Evolutionary conservation across 306 rosid genomes (phyloP).

Genomic region (Oxytropis ochrocephala): DNA sequence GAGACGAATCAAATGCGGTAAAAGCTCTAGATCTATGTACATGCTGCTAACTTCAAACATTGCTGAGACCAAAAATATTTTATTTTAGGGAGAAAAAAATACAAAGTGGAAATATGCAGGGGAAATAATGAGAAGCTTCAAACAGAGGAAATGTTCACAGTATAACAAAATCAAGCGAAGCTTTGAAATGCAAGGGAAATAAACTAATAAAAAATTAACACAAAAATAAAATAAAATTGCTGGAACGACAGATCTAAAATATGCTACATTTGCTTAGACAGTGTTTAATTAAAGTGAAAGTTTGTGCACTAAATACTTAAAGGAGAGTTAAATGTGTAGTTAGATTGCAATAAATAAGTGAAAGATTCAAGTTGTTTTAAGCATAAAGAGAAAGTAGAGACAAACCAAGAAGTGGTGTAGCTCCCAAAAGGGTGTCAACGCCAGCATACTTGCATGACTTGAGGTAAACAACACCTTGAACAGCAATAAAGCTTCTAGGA

Average conservation of each 20-base stretch:
- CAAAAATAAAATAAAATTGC: too few species aligned
- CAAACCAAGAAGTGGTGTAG: conserved; percentile 51
- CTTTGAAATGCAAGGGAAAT: background rate
- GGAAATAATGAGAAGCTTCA: background rate
- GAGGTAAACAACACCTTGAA: conserved; percentile 87
- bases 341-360: too few species aligned
- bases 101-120: background rate
- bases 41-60: too few species aligned
- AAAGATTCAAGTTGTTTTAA: too few species aligned
- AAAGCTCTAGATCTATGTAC: background rate
- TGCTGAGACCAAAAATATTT: too few species aligned
- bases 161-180: background rate
- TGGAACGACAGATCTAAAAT: background rate
- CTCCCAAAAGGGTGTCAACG: conserved; percentile 50
- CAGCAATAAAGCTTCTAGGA: conserved; percentile 54
- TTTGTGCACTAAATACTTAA: too few species aligned
- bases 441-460: conserved; percentile 72
- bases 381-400: background rate
- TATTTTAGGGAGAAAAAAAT: background rate
- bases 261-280: background rate
- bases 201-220: background rate
- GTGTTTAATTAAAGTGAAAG: too few species aligned
- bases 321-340: too few species aligned
- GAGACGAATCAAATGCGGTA: too few species aligned
- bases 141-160: too few species aligned